Percentiles rank a stretch among this genome's conserved stretches.
These are phyloP conservation scores for Clavulina sp. DNA, from an alignment of 768 basidiomycete genomes.

Conservation along the genomic window DNA sequence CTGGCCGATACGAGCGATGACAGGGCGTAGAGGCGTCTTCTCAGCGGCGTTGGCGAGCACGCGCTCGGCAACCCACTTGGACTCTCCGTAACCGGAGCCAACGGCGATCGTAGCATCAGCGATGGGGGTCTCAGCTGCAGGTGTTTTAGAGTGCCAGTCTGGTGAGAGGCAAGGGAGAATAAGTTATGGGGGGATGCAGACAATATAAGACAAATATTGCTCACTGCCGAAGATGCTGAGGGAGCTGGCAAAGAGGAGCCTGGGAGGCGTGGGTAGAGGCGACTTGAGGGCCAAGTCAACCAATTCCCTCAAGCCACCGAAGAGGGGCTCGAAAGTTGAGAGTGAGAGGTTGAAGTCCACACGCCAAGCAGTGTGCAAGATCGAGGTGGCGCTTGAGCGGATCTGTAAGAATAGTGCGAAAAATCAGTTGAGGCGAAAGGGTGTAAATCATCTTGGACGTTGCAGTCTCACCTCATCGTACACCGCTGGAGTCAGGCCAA, in stretches of 20 bases:
- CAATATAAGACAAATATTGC: neutral
- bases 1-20: conserved; percentile 26
- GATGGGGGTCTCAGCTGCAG: conserved; percentile 8
- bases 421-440: neutral
- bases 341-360: conserved; percentile 11
- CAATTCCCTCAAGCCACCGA: conserved; percentile 6
- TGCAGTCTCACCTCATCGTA: conserved; percentile 3
- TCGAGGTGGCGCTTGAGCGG: neutral
- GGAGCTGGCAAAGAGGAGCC: conserved; percentile 10
- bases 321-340: conserved; percentile 6
- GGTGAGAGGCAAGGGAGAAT: neutral
- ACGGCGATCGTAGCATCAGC: neutral
- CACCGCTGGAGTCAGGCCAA: neutral
- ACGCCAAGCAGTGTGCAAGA: conserved; percentile 11
- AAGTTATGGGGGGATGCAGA: neutral
- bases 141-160: conserved; percentile 10
- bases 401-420: neutral
- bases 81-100: conserved; percentile 8
- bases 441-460: neutral
- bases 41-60: conserved; percentile 21
- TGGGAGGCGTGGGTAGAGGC: conserved; percentile 3
- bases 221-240: conserved; percentile 6
- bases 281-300: conserved; percentile 10
- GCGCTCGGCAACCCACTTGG: conserved; percentile 24
- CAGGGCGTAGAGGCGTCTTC: conserved; percentile 17